Conservation (phyloP, 106 monocot species). For the Narthecium ossifragum region DNA sequence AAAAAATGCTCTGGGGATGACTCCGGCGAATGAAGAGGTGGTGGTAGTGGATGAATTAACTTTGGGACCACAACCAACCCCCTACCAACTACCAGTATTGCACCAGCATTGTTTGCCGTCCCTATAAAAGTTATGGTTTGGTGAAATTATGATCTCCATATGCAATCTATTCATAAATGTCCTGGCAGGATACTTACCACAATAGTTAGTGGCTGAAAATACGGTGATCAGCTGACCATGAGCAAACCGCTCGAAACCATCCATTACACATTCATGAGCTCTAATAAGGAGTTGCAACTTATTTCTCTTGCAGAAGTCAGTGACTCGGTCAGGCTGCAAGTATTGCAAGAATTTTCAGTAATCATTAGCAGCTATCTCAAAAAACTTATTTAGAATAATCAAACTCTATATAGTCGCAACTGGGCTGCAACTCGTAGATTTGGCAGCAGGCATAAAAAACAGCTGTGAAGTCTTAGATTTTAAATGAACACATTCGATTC, state of each 20-base stretch:
- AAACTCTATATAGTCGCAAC: no score
- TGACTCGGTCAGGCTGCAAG: slow-evolving; percentile 93
- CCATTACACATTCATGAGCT: slow-evolving; percentile 99
- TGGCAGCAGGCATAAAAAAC: no score
- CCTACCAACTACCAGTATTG: slow-evolving; percentile 91
- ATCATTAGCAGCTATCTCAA: no score
- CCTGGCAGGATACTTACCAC: slow-evolving; percentile 47
- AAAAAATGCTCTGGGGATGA: slow-evolving; percentile 74
- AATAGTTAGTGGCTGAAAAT: slow-evolving; percentile 98
- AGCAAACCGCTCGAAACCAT: slow-evolving; percentile 98
- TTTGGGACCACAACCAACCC: slow-evolving; percentile 96
- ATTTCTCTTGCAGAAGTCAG: slow-evolving; percentile 91
- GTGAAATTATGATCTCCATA: background rate
- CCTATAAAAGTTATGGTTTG: slow-evolving; percentile 22
- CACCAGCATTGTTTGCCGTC: slow-evolving; percentile 96
- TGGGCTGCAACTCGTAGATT: no score
- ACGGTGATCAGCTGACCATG: slow-evolving; percentile 94
- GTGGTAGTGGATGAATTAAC: slow-evolving; percentile 98
- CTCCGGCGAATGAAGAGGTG: slow-evolving; percentile 84
- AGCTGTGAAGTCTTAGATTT: no score
- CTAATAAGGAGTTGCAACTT: slow-evolving; percentile 92
- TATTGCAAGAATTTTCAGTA: no score
- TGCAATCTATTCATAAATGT: no score
- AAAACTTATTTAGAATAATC: no score
- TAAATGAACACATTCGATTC: no score